Percentiles rank a stretch among this genome's conserved stretches.
These are phyloP conservation scores for Kluyveromyces lactis DNA, from an alignment of 805 yeast species.

Conservation along the genomic window DNA sequence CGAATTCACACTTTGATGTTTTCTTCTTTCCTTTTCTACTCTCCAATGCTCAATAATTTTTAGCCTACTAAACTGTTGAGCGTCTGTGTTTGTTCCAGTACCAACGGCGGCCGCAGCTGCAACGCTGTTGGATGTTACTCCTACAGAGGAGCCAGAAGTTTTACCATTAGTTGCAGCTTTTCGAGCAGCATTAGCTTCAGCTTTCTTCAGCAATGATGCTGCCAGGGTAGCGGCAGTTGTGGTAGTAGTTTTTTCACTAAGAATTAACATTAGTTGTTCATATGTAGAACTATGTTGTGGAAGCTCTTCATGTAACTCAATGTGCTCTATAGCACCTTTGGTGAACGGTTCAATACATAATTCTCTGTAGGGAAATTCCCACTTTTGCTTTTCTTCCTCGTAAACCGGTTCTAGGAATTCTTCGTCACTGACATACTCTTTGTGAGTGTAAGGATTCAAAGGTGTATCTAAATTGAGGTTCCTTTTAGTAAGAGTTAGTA, in stretches of 20 bases:
- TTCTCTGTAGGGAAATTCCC: constrained; percentile 33
- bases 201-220: constrained; percentile 25
- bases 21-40: constrained; percentile 49
- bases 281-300: constrained; percentile 77
- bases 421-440: constrained; percentile 26
- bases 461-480: constrained; percentile 70
- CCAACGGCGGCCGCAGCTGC: constrained; percentile 32
- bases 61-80: constrained; percentile 71
- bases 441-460: constrained; percentile 51
- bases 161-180: constrained; percentile 10
- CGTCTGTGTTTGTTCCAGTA: constrained; percentile 25
- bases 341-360: constrained; percentile 31
- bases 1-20: constrained; percentile 33
- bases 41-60: constrained; percentile 84
- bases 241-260: constrained; percentile 40
- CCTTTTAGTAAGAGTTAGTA: constrained; percentile 68
- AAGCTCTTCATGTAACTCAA: constrained; percentile 55
- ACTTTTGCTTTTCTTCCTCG: constrained; percentile 27
- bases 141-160: constrained; percentile 6
- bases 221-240: constrained; percentile 34
- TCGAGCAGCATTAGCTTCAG: constrained; percentile 16
- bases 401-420: constrained; percentile 38
- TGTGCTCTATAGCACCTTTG: constrained; percentile 35
- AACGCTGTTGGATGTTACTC: constrained; percentile 7
- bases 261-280: constrained; percentile 79